Conservation (phyloP, 2,329 filamentous ascomycete species). For the Ophiostoma ips region DNA sequence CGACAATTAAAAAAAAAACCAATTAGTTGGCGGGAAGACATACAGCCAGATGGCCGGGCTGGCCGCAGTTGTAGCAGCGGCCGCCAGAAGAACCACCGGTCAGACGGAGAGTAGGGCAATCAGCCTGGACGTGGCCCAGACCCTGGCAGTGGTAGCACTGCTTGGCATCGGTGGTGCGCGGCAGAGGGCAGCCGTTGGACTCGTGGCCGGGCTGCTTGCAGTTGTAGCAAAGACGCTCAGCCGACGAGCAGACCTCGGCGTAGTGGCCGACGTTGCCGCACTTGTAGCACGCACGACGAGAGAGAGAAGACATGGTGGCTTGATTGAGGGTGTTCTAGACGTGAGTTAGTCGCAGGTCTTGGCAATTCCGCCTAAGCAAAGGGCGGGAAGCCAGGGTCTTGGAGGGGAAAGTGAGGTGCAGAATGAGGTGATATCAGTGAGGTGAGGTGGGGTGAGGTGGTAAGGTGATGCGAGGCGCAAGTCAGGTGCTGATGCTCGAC, state of each 20-base stretch:
- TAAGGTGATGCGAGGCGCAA: no score
- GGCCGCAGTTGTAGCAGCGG: slow-evolving; percentile 93
- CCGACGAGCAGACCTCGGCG: slow-evolving; percentile 88
- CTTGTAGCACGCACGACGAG: slow-evolving; percentile 72
- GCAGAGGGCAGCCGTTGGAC: slow-evolving; percentile 92
- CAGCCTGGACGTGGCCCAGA: slow-evolving; percentile 93
- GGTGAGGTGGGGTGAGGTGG: no score
- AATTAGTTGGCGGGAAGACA: slow-evolving; percentile 20
- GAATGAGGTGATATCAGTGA: no score
- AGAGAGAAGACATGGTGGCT: slow-evolving; percentile 59
- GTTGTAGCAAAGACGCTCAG: slow-evolving; percentile 98
- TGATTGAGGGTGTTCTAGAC: slow-evolving; percentile 4
- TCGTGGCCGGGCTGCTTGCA: slow-evolving; percentile 94
- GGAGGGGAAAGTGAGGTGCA: no score
- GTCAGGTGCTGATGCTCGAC: no score
- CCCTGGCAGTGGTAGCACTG: slow-evolving; percentile 99
- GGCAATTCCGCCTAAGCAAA: no score
- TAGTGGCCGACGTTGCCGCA: slow-evolving; percentile 72
- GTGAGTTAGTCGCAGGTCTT: neutral
- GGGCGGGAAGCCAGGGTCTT: neutral
- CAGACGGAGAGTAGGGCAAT: slow-evolving; percentile 91
- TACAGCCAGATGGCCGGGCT: slow-evolving; percentile 84
- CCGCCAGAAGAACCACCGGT: slow-evolving; percentile 70
- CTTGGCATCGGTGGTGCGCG: slow-evolving; percentile 95
- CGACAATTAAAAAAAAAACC: slow-evolving; percentile 2